These are phyloP conservation scores for Davidsoniella neocaledoniae DNA, from an alignment of 2,329 filamentous ascomycete genomes.

Conservation along the genomic window DNA sequence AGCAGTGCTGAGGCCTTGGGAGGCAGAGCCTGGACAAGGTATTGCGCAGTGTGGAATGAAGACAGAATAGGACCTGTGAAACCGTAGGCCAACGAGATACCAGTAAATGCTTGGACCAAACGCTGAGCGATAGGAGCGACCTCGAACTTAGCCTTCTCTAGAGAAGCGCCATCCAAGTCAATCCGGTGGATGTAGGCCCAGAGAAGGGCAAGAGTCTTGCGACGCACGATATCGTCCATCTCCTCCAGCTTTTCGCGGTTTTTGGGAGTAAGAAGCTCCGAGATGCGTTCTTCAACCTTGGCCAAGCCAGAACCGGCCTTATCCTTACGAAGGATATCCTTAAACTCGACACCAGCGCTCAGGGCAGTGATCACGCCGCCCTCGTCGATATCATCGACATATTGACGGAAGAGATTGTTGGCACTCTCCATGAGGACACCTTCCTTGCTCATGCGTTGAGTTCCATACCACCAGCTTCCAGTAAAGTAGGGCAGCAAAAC, in stretches of 20 bases:
- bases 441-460: conserved; percentile 82
- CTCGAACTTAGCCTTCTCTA: conserved; percentile 78
- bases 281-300: conserved; percentile 67
- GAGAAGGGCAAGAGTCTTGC: conserved; percentile 75
- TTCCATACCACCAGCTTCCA: conserved; percentile 98
- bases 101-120: conserved; percentile 71
- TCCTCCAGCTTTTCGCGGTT: conserved; percentile 64
- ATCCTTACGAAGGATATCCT: conserved; percentile 55
- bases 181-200: conserved; percentile 92
- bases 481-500: conserved; percentile 85
- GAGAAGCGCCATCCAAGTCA: conserved; percentile 59
- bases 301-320: conserved; percentile 66
- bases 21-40: conserved; percentile 74
- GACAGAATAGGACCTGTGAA: conserved; percentile 67
- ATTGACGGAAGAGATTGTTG: conserved; percentile 87
- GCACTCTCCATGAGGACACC: conserved; percentile 84
- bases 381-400: conserved; percentile 67
- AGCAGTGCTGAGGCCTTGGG: conserved; percentile 75
- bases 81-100: conserved; percentile 76
- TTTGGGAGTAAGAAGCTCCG: conserved; percentile 46
- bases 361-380: conserved; percentile 65
- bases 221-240: conserved; percentile 60
- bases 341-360: conserved; percentile 67
- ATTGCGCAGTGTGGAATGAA: conserved; percentile 68
- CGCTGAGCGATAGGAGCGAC: conserved; percentile 72